Percentiles rank a stretch among this genome's conserved stretches.
These are phyloP conservation scores for Prunus persica DNA, from an alignment of 306 rosid species.

Conservation along the genomic window DNA sequence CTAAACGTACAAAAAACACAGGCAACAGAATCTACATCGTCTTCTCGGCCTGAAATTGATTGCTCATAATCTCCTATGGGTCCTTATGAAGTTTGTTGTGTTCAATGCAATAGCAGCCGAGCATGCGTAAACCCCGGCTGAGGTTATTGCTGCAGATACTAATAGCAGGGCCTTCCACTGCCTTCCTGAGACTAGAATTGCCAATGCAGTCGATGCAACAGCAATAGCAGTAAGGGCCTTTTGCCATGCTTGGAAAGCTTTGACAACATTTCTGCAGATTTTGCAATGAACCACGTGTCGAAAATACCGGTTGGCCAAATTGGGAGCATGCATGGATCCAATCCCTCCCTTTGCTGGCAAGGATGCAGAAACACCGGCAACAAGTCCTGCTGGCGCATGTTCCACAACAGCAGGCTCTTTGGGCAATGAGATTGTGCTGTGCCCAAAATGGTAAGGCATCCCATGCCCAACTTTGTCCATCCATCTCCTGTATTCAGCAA, in stretches of 20 bases:
- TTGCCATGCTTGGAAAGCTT: constrained; percentile 77
- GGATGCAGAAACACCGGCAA: constrained; percentile 76
- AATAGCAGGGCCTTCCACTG: constrained; percentile 77
- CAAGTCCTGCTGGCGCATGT: constrained; percentile 86
- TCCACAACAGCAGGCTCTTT: constrained; percentile 86
- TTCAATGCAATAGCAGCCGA: constrained; percentile 64
- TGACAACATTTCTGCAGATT: constrained; percentile 61
- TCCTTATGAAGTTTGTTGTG: constrained; percentile 83
- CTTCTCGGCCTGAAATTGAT: neutral
- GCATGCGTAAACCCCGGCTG: constrained; percentile 67
- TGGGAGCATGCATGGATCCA: constrained; percentile 79
- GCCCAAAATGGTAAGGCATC: constrained; percentile 96
- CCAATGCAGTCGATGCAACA: constrained; percentile 42
- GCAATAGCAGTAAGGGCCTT: constrained; percentile 58
- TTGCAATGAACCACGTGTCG: constrained; percentile 86
- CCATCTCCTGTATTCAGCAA: constrained; percentile 90
- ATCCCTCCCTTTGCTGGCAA: constrained; percentile 81
- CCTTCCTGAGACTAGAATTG: constrained; percentile 63
- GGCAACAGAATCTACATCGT: neutral
- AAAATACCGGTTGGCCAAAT: constrained; percentile 76
- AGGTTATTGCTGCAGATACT: constrained; percentile 52
- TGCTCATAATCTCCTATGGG: constrained; percentile 76
- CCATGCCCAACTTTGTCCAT: constrained; percentile 99
- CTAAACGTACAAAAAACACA: neutral
- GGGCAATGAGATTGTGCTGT: constrained; percentile 77